phyloP scores from a whole-genome alignment of 805 yeast genomes.

The Suhomyces tanzawaensis region DNA sequence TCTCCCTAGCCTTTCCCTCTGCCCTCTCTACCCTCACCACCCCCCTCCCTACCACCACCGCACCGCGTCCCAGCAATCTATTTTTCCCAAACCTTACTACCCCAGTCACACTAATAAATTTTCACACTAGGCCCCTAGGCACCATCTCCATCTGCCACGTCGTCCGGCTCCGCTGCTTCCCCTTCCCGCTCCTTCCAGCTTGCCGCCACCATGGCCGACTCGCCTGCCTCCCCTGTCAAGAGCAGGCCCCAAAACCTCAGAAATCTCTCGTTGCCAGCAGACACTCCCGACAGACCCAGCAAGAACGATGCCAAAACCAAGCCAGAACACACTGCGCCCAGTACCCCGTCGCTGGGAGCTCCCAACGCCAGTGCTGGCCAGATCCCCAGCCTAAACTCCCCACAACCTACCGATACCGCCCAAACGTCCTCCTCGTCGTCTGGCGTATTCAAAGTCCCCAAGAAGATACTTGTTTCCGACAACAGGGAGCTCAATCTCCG shows the following conservation, averaged over 20 bases:
- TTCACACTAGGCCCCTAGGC: too few species aligned
- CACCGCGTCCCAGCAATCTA: too few species aligned
- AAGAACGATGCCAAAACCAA: background rate
- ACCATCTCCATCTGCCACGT: too few species aligned
- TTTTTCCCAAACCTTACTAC: too few species aligned
- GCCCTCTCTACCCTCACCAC: background rate
- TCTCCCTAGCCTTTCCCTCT: too few species aligned
- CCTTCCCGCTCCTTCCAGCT: background rate
- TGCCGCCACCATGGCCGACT: background rate
- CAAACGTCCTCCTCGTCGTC: slow-evolving; percentile 4
- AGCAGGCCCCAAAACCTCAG: background rate
- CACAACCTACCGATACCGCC: background rate
- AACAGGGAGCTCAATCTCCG: slow-evolving; percentile 9
- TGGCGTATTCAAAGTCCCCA: slow-evolving; percentile 14
- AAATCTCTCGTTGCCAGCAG: background rate
- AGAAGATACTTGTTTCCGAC: slow-evolving; percentile 11
- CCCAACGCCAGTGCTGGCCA: background rate
- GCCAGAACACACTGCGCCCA: background rate
- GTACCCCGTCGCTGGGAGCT: background rate
- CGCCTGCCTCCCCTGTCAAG: slow-evolving; percentile 1
- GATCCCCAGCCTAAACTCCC: background rate
- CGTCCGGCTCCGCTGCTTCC: background rate
- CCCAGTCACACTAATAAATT: too few species aligned
- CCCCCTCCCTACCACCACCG: background rate
- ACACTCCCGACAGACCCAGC: background rate